These are phyloP conservation scores for Candida dendrica DNA, from an alignment of 805 yeast species.

Conservation along the genomic window DNA sequence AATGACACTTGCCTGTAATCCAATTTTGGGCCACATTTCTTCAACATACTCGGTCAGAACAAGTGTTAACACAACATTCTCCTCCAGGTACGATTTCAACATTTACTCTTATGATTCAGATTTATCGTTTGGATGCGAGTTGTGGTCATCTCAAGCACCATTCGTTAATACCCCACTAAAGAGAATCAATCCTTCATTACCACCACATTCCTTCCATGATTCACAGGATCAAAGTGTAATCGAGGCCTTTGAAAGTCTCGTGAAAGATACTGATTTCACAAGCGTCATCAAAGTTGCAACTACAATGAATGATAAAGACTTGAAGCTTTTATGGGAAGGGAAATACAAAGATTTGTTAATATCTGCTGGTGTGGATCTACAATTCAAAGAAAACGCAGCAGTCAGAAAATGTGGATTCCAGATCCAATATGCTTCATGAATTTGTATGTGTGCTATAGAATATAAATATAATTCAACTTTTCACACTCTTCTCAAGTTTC, in stretches of 20 bases:
- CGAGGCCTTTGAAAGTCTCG: conserved; percentile 42
- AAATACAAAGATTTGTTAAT: conserved; percentile 71
- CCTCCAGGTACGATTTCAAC: conserved; percentile 84
- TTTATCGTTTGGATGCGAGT: conserved; percentile 77
- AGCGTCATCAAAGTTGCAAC: conserved; percentile 72
- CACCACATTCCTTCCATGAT: conserved; percentile 23
- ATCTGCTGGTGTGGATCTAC: conserved; percentile 61
- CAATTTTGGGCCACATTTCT: conserved; percentile 82
- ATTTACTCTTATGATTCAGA: conserved; percentile 86
- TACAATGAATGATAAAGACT: conserved; percentile 51
- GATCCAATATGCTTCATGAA: conserved; percentile 52
- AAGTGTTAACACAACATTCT: conserved; percentile 63
- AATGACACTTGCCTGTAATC: conserved; percentile 80
- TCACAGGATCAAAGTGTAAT: conserved; percentile 34
- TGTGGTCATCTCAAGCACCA: conserved; percentile 48
- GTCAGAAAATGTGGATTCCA: conserved; percentile 49
- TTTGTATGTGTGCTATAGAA: neutral
- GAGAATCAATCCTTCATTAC: conserved; percentile 20
- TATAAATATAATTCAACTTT: neutral
- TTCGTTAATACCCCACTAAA: conserved; percentile 3
- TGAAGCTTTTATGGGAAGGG: conserved; percentile 83
- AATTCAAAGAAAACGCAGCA: conserved; percentile 36
- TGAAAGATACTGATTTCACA: conserved; percentile 48
- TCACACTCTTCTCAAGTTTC: neutral
- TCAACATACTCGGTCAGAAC: conserved; percentile 85